Conservation (phyloP, 2,329 filamentous ascomycete species). For the Xylaria sp. region DNA sequence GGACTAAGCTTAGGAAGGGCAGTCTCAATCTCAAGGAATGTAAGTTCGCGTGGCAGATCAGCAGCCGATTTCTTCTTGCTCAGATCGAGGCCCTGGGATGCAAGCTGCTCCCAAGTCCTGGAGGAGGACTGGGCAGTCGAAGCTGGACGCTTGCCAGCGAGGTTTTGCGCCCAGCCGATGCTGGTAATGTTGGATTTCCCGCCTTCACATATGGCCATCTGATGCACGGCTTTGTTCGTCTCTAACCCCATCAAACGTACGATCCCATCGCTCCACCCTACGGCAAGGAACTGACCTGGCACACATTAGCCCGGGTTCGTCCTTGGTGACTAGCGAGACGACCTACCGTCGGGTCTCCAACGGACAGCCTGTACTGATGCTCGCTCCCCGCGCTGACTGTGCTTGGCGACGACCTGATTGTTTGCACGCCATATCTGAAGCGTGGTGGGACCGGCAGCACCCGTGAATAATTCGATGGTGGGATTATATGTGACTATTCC, state of each 20-base stretch:
- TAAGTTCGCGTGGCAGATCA: constrained; percentile 77
- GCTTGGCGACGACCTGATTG: constrained; percentile 71
- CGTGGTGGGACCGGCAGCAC: constrained; percentile 74
- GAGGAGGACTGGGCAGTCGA: constrained; percentile 35
- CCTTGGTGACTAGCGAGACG: neutral
- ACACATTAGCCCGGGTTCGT: constrained; percentile 34
- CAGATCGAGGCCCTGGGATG: constrained; percentile 45
- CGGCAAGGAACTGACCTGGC: constrained; percentile 77
- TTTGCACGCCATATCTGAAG: constrained; percentile 82
- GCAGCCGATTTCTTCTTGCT: constrained; percentile 49
- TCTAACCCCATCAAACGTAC: constrained; percentile 82
- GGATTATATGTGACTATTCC: constrained; percentile 80
- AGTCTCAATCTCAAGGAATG: constrained; percentile 78
- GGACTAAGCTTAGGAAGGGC: constrained; percentile 81
- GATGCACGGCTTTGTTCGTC: constrained; percentile 82
- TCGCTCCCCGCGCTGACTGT: constrained; percentile 56
- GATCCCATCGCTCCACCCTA: constrained; percentile 84
- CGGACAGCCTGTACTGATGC: constrained; percentile 61
- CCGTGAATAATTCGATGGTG: constrained; percentile 82
- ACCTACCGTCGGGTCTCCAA: constrained; percentile 75
- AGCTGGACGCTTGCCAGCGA: constrained; percentile 48
- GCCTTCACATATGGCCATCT: constrained; percentile 66
- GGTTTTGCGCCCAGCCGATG: constrained; percentile 64
- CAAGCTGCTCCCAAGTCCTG: constrained; percentile 48
- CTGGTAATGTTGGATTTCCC: constrained; percentile 58